Percentiles rank a stretch among this genome's conserved stretches.
Conservation (phyloP, 352 stramenopile species). For the Globisporangium heterothallicum region DNA sequence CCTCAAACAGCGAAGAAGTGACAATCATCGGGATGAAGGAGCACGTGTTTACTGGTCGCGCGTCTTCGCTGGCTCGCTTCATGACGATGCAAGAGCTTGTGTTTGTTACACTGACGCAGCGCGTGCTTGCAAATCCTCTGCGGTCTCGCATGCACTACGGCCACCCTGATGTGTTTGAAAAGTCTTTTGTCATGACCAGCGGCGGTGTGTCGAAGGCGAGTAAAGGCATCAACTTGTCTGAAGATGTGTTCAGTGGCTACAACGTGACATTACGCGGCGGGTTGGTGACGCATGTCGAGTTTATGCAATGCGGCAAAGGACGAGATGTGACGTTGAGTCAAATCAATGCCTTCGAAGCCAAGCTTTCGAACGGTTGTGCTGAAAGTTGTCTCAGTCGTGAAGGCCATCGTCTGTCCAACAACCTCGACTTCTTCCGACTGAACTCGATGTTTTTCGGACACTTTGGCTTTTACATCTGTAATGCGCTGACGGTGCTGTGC, state of each 20-base stretch:
- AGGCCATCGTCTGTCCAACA: slow-evolving; percentile 68
- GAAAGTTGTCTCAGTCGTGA: slow-evolving; percentile 81
- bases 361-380: slow-evolving; percentile 80
- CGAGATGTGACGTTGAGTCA: slow-evolving; percentile 84
- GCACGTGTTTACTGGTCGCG: slow-evolving; percentile 82
- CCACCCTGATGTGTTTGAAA: slow-evolving; percentile 86
- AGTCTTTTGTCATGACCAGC: slow-evolving; percentile 79
- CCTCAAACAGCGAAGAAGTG: slow-evolving; percentile 49
- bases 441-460: slow-evolving; percentile 89
- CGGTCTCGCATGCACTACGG: slow-evolving; percentile 84
- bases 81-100: slow-evolving; percentile 86
- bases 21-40: slow-evolving; percentile 89
- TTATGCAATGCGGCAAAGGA: slow-evolving; percentile 87
- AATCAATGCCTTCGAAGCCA: slow-evolving; percentile 87
- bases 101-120: slow-evolving; percentile 83
- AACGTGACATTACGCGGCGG: slow-evolving; percentile 78
- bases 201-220: slow-evolving; percentile 83
- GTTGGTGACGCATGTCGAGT: slow-evolving; percentile 79
- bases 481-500: slow-evolving; percentile 79
- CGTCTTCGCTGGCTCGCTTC: slow-evolving; percentile 82
- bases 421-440: slow-evolving; percentile 80
- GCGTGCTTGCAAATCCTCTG: slow-evolving; percentile 74
- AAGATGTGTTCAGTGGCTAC: slow-evolving; percentile 89
- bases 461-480: slow-evolving; percentile 88
- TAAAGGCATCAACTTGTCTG: slow-evolving; percentile 85